Percentiles rank a stretch among this genome's conserved stretches.
Evolutionary conservation across 805 yeast genomes (phyloP).

Genomic region (Wickerhamiella australiensis): DNA sequence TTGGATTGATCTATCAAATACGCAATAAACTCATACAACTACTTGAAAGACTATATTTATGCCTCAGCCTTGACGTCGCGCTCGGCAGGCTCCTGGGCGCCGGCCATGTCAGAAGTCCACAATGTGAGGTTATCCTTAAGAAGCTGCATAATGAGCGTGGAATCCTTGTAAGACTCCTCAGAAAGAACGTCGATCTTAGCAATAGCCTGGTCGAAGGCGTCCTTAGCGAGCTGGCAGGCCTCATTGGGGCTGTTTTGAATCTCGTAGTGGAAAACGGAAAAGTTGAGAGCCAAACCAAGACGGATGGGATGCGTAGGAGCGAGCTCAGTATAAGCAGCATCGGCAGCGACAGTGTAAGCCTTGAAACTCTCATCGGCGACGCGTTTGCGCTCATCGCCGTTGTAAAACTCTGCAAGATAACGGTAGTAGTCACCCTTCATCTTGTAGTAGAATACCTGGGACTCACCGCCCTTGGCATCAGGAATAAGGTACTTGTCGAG

Average conservation of each 20-base stretch:
- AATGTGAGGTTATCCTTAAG: slow-evolving; percentile 47
- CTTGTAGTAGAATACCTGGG: slow-evolving; percentile 96
- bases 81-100: slow-evolving; percentile 10
- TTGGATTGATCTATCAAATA: neutral
- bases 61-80: slow-evolving; percentile 7
- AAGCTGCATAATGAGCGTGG: slow-evolving; percentile 97
- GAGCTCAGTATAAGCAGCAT: slow-evolving; percentile 94
- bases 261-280: slow-evolving; percentile 96
- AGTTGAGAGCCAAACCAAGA: slow-evolving; percentile 93
- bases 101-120: slow-evolving; percentile 45
- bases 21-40: slow-evolving; percentile 1
- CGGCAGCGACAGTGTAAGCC: slow-evolving; percentile 93
- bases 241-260: slow-evolving; percentile 96
- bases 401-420: slow-evolving; percentile 94
- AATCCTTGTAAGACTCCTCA: slow-evolving; percentile 97
- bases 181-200: slow-evolving; percentile 96
- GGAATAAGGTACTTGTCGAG: slow-evolving; percentile 84
- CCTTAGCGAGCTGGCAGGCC: slow-evolving; percentile 97
- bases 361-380: slow-evolving; percentile 91
- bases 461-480: slow-evolving; percentile 92
- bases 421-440: slow-evolving; percentile 99
- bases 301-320: slow-evolving; percentile 99
- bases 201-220: slow-evolving; percentile 97
- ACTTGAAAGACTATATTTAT: neutral
- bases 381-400: slow-evolving; percentile 82